These are phyloP conservation scores for Hypoxylon crocopeplum DNA, from an alignment of 495 filamentous ascomycete genomes.

Conservation along the genomic window DNA sequence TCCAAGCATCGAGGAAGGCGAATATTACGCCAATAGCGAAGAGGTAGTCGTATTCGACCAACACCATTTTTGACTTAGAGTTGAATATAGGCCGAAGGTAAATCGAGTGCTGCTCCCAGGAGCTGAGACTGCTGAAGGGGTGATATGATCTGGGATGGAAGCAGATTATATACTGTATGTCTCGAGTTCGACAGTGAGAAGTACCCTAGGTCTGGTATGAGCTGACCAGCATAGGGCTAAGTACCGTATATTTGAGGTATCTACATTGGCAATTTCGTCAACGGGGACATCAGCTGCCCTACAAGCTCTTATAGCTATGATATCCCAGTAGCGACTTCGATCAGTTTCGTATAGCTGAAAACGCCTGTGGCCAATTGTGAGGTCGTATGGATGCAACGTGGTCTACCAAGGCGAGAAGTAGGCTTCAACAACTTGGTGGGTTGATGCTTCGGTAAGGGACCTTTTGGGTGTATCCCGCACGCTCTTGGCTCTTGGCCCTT, in stretches of 20 bases:
- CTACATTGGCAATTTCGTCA: background rate
- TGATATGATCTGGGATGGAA: background rate
- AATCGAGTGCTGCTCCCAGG: background rate
- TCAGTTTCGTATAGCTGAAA: background rate
- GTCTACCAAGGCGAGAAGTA: background rate
- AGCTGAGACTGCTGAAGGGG: constrained; percentile 1
- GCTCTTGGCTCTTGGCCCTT: too few species aligned
- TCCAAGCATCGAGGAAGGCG: constrained; percentile 75
- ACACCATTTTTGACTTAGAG: constrained; percentile 42
- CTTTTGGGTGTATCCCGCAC: too few species aligned
- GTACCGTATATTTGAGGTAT: constrained; percentile 1
- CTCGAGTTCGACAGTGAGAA: background rate
- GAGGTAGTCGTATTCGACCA: constrained; percentile 70
- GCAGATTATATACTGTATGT: constrained; percentile 3
- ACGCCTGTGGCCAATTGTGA: background rate
- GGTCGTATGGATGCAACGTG: constrained; percentile 10
- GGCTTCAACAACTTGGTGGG: background rate
- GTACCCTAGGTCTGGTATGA: background rate
- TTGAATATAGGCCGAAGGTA: too few species aligned
- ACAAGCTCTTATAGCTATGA: background rate
- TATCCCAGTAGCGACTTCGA: background rate
- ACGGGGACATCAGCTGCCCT: background rate
- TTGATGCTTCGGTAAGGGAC: background rate
- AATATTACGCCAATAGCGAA: constrained; percentile 80
- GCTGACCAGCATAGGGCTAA: constrained; percentile 4